A percentile compares a stretch with the other conserved stretches of the same genome.
Evolutionary conservation across 108 stramenopile species (phyloP).

Genomic region (Cyclotella cryptica): DNA sequence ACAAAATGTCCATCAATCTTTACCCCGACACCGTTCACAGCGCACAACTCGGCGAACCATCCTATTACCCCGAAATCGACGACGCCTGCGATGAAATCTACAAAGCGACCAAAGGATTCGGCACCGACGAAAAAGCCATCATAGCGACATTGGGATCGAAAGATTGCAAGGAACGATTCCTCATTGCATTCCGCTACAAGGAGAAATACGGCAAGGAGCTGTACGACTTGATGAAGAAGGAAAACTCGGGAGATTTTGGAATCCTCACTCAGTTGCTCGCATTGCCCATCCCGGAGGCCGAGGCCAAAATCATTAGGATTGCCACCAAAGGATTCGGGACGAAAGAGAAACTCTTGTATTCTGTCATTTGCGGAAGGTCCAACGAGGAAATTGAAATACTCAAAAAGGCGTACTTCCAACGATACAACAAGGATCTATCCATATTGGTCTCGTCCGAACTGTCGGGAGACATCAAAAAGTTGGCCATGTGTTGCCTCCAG

Average conservation of each 20-base stretch:
- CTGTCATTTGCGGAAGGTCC: conserved; percentile 66
- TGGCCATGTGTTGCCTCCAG: conserved; percentile 64
- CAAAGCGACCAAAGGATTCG: conserved; percentile 51
- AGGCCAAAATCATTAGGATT: conserved; percentile 69
- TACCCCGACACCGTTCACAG: conserved; percentile 24
- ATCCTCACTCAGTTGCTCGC: conserved; percentile 53
- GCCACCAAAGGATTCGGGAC: conserved; percentile 69
- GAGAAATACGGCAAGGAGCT: conserved; percentile 56
- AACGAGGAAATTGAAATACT: conserved; percentile 70
- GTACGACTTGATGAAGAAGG: conserved; percentile 69
- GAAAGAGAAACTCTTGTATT: conserved; percentile 60
- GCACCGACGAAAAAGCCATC: conserved; percentile 65
- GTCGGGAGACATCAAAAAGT: conserved; percentile 56
- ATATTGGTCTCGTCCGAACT: conserved; percentile 60
- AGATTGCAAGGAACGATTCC: conserved; percentile 49
- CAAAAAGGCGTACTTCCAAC: conserved; percentile 72
- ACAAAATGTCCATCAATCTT: conserved; percentile 11
- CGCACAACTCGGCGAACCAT: conserved; percentile 14
- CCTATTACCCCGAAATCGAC: conserved; percentile 34
- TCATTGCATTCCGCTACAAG: conserved; percentile 65
- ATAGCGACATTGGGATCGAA: conserved; percentile 58
- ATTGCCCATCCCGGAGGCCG: conserved; percentile 64
- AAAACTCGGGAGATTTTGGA: conserved; percentile 70
- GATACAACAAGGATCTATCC: conserved; percentile 74
- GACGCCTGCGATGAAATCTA: conserved; percentile 25